Base-by-base conservation (phyloP, 2,329 filamentous ascomycete genomes). In the Monosporascus sp. region DNA sequence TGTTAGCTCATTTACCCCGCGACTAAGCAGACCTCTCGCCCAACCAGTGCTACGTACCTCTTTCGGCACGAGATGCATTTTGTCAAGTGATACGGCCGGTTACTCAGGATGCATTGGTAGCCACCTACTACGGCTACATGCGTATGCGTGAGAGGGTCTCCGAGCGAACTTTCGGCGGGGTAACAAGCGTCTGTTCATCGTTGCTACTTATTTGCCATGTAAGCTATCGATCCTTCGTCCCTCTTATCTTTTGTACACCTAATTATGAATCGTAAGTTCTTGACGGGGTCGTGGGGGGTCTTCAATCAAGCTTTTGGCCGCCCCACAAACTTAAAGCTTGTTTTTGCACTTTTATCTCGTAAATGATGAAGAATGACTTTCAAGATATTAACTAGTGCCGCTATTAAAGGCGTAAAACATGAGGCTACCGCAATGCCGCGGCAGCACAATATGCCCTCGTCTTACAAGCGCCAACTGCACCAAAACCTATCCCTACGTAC, bases 1-100 rank as follows among this genome's bases (percentile, higher is more conserved):
- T 49, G 17, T 48, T 22, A 51, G 41, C 44, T 11, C 41, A 5
- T 44, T 18, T 18, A 41, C 17, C 18, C 6, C 17, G 3, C 8
- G 18, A 18, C 18, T 2, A 41, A 41, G 17, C 38, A 18, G 17
- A 15, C 3, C 11, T 22, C 11, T n/a, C 11, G n/a, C 20, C 7
- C 41, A 20, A 6, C 41, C 5, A n/a, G 20, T 14, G 18, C 14
- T 44, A 65, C 64, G 48, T 54, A 68, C 66, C 65, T 68, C 66
- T 62, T 66, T 68, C 8, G 65, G 66, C 9, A 67, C 59, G n/a
- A 68, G 63, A 65, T 68, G 66, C 65, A 68, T 65, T 37, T 37
- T 53, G 7, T 45, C n/a, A 20, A 47, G 49, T 46, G 48, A 18
- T 17, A 41, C 18, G 6, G 38, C 38, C 18, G 7, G 27, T 31